Evolutionary conservation across 352 stramenopile genomes (phyloP).

Genomic region (Pythium volutum): DNA sequence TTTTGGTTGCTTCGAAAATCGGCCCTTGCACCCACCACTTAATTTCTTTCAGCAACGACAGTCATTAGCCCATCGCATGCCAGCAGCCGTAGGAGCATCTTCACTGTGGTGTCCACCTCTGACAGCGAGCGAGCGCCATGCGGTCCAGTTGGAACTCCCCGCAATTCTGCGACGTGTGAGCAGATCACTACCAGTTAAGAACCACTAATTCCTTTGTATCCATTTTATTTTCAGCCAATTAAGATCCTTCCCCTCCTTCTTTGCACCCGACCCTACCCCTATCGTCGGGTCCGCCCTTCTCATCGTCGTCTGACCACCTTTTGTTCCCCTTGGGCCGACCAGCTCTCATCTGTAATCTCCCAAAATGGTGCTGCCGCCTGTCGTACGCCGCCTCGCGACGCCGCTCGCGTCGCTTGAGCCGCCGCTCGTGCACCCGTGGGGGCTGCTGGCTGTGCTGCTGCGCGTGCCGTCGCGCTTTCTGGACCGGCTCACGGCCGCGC

Average conservation of each 20-base stretch:
- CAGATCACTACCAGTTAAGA: too few relatives aligned
- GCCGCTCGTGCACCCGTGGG: constrained; percentile 52
- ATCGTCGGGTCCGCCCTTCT: background rate
- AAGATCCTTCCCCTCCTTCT: background rate
- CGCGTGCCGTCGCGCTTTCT: constrained; percentile 57
- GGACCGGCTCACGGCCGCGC: constrained; percentile 51
- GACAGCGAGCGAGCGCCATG: too few relatives aligned
- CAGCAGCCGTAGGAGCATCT: too few relatives aligned
- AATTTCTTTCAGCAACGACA: too few relatives aligned
- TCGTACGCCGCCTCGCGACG: constrained; percentile 1
- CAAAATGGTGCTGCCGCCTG: background rate
- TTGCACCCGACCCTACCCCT: background rate
- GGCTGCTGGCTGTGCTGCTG: constrained; percentile 47
- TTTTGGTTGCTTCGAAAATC: too few relatives aligned
- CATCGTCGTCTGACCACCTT: background rate
- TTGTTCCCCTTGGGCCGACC: constrained; percentile 3
- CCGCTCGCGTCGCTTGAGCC: constrained; percentile 9
- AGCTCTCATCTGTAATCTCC: background rate
- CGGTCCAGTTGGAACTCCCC: too few relatives aligned
- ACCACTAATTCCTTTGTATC: too few relatives aligned
- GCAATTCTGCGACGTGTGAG: too few relatives aligned
- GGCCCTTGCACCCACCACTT: too few relatives aligned
- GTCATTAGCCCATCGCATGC: too few relatives aligned
- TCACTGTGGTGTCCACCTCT: too few relatives aligned
- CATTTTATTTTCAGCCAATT: constrained; percentile 1